Evolutionary conservation across 2,329 filamentous ascomycete genomes (phyloP).

Genomic region (Fusarium nelsonii): DNA sequence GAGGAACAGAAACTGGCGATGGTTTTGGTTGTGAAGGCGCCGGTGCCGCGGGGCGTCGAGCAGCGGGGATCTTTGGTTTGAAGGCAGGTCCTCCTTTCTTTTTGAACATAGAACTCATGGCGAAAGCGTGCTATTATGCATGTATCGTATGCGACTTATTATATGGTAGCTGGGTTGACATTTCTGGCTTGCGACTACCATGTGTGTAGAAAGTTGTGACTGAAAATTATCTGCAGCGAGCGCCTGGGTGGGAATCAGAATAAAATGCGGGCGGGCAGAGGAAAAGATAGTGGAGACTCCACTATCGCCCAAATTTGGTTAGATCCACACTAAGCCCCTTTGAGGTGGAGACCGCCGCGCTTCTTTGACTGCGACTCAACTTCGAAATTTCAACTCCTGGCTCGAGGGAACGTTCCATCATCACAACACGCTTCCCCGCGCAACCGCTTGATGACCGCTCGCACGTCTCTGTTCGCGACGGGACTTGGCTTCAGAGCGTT

Average conservation of each 20-base stretch:
- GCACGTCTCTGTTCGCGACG: constrained; percentile 51
- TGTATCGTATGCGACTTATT: constrained; percentile 23
- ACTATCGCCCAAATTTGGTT: constrained; percentile 46
- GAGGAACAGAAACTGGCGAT: constrained; percentile 21
- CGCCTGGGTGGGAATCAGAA: constrained; percentile 45
- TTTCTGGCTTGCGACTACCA: constrained; percentile 24
- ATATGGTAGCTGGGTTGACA: constrained; percentile 34
- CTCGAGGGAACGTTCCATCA: constrained; percentile 53
- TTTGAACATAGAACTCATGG: constrained; percentile 77
- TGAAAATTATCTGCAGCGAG: constrained; percentile 40
- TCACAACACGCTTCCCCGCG: constrained; percentile 50
- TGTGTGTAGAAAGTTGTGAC: constrained; percentile 12
- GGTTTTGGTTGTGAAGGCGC: constrained; percentile 46
- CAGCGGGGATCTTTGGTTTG: constrained; percentile 75
- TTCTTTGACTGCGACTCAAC: constrained; percentile 57
- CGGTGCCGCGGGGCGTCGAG: constrained; percentile 62
- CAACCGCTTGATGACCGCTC: constrained; percentile 54
- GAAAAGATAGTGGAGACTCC: constrained; percentile 50
- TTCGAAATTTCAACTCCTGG: constrained; percentile 61
- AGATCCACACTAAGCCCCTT: constrained; percentile 51
- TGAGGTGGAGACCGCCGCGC: constrained; percentile 42
- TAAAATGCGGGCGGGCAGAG: constrained; percentile 50
- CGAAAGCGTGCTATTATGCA: constrained; percentile 45
- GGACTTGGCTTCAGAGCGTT: constrained; percentile 53
- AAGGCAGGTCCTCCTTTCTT: constrained; percentile 73